Evolutionary conservation across 345 rosid genomes (phyloP).

Genomic region (Bruguiera gymnorhiza): DNA sequence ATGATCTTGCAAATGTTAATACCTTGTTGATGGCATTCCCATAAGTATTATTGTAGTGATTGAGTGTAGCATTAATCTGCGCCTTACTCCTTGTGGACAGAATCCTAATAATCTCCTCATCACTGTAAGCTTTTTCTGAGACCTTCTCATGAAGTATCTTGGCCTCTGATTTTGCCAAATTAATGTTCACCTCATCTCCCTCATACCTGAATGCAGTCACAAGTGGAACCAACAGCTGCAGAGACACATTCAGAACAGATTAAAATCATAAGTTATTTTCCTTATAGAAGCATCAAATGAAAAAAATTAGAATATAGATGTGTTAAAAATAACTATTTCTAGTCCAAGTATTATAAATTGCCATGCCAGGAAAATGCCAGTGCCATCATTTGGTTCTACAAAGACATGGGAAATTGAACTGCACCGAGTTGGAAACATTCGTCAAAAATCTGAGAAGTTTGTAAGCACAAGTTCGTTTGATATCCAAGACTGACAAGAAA

Average conservation of each 20-base stretch:
- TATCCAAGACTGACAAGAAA: no score
- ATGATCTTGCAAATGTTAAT: background rate
- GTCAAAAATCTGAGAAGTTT: no score
- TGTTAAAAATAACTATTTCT: no score
- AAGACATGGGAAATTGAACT: no score
- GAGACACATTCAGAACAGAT: background rate
- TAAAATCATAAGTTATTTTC: no score
- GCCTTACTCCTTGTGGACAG: constrained; percentile 80
- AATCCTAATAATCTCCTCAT: constrained; percentile 83
- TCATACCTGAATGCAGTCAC: constrained; percentile 72
- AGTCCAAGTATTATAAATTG: no score
- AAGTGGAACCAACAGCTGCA: constrained; percentile 81
- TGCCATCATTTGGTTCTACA: no score
- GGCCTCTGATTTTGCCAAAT: constrained; percentile 71
- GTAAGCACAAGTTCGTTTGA: no score
- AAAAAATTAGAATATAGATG: no score
- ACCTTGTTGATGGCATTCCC: constrained; percentile 83
- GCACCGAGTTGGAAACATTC: no score
- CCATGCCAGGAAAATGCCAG: no score
- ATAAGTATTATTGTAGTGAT: constrained; percentile 63
- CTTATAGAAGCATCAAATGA: no score
- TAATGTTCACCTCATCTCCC: constrained; percentile 73
- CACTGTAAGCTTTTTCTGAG: constrained; percentile 57
- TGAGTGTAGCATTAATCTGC: constrained; percentile 69
- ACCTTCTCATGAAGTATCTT: constrained; percentile 78